Base-by-base conservation (phyloP, 164 flowering plant species). In the Macadamia integrifolia region DNA sequence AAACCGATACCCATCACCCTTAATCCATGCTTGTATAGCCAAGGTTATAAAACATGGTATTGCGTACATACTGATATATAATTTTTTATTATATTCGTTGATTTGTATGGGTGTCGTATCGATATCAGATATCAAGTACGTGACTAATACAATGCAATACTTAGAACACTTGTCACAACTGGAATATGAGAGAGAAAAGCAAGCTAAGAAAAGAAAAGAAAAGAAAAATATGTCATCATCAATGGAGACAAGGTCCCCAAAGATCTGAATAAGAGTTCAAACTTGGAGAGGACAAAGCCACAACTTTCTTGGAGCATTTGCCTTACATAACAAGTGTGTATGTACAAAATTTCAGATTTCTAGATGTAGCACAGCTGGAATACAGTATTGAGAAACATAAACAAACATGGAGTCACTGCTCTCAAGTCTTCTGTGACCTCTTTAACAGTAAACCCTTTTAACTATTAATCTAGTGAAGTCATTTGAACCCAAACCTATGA, bases 161-260 rank as follows among this genome's bases (percentile, higher is more conserved):
- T 50, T 3, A 9, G 55, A 56, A 3, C 28, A 6, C 23, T 56
- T 43, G 48, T 28, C 5, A 56, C 28, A 18, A 18, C 18, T 56
- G 28, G 5, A 9, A 17, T 28, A 57, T 29, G 9, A n/a, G 30
- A 6, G 30, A 18, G 6, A 10, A 57, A 8, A 30, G 8, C 10
- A 10, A 14, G 14, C 8, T 10, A 2, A 53, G 13, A 4, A 53
- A 14, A 14, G 2, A 30, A 6, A 14, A 0, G 29, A 57, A 29
- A 18, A 29, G 18, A 6, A 57, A 29, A 57, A 18, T 56, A 6
- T 58, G 59, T 71, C 68, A 58, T 64, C 17, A 55, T 71, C 68
- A 57, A 71, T 59, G 56, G 61, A 59, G 64, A 71, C 73, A 71
- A 32, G n/a, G 28, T 7, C 40, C 64, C 44, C 15, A 3, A 0